Percentiles rank a stretch among this genome's conserved stretches.
phyloP scores from a whole-genome alignment of 805 yeast genomes.

The Helenozyma baotianmanensis region DNA sequence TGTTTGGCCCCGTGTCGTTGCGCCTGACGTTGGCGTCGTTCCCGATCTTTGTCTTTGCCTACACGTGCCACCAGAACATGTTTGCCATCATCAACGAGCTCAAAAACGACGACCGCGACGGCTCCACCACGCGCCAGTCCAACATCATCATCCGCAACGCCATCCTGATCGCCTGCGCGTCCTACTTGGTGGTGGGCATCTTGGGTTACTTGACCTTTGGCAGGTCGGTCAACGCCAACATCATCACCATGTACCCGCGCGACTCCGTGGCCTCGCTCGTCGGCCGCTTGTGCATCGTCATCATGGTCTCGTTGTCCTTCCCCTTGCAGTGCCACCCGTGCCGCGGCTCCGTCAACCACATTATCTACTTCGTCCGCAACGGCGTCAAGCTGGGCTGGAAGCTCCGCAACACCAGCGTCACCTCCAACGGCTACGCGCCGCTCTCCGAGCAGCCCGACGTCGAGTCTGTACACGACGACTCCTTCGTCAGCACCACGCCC shows the following conservation, averaged over 20 bases:
- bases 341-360: conserved; percentile 67
- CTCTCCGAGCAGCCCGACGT: conserved; percentile 10
- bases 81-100: conserved; percentile 73
- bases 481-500: conserved; percentile 41
- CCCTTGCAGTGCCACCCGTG: conserved; percentile 83
- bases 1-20: conserved; percentile 38
- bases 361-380: conserved; percentile 44
- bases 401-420: conserved; percentile 14
- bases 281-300: conserved; percentile 60
- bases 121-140: conserved; percentile 41
- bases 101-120: conserved; percentile 29
- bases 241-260: conserved; percentile 62
- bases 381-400: conserved; percentile 25
- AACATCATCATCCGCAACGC: conserved; percentile 52
- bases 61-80: conserved; percentile 78
- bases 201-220: conserved; percentile 83
- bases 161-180: conserved; percentile 46
- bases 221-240: conserved; percentile 65
- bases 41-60: conserved; percentile 74
- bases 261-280: conserved; percentile 42
- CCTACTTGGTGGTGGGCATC: conserved; percentile 63
- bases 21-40: conserved; percentile 52
- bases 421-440: conserved; percentile 24
- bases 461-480: conserved; percentile 23
- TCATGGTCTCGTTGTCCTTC: conserved; percentile 71